phyloP scores from a whole-genome alignment of 148 eudicot genomes.

The Arctostaphylos glauca region DNA sequence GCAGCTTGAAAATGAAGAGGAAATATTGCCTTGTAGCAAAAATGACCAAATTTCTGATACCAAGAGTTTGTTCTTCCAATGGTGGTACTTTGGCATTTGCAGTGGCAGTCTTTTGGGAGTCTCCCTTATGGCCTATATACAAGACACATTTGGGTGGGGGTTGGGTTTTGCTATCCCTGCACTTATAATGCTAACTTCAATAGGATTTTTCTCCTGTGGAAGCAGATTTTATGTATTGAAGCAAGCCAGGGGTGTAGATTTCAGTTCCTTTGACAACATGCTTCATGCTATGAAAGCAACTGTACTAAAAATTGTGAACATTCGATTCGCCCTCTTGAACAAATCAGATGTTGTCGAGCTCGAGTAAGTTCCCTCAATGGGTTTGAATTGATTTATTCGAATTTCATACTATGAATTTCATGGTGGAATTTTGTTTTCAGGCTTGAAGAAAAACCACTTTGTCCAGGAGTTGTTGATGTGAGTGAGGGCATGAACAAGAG shows the following conservation, averaged over 20 bases:
- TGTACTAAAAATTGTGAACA: constrained; percentile 31
- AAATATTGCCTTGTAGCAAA: constrained; percentile 36
- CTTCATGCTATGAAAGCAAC: constrained; percentile 37
- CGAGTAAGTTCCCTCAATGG: constrained; percentile 51
- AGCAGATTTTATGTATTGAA: constrained; percentile 38
- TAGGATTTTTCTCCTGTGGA: constrained; percentile 50
- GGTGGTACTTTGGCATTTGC: constrained; percentile 94
- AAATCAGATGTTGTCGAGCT: constrained; percentile 41
- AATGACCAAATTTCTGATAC: constrained; percentile 33
- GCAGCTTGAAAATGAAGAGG: constrained; percentile 55
- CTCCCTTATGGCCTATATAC: constrained; percentile 72
- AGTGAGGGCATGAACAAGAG: constrained; percentile 19
- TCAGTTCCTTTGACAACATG: constrained; percentile 26
- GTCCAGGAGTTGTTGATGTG: constrained; percentile 29
- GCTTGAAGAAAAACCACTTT: constrained; percentile 52
- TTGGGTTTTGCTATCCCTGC: constrained; percentile 85
- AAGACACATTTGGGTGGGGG: constrained; percentile 81
- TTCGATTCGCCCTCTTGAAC: constrained; percentile 17
- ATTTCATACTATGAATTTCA: background rate
- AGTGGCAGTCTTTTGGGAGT: constrained; percentile 80
- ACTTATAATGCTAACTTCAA: constrained; percentile 52
- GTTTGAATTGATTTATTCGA: background rate
- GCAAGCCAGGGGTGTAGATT: constrained; percentile 4
- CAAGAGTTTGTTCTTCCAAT: constrained; percentile 72
- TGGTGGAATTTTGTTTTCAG: constrained; percentile 25